Percentiles rank a stretch among this genome's conserved stretches.
These are phyloP conservation scores for Laetiporus sulphureus DNA, from an alignment of 1,284 basidiomycete genomes.

Conservation along the genomic window DNA sequence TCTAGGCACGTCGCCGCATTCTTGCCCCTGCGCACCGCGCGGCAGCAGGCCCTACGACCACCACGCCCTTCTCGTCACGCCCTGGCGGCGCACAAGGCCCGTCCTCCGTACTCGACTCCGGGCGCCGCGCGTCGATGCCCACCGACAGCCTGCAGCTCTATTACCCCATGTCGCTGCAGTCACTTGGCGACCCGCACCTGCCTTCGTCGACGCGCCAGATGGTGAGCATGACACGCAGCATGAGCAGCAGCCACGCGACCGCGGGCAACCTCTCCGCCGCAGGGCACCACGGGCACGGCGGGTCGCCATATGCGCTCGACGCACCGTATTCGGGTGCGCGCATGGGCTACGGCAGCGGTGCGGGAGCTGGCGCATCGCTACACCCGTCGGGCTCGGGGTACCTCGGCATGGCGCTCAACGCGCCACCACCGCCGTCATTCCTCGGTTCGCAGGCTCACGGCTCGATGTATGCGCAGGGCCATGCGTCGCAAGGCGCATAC, in stretches of 20 bases:
- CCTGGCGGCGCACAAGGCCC: slow-evolving; percentile 33
- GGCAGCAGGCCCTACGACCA: slow-evolving; percentile 66
- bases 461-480: slow-evolving; percentile 16
- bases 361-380: slow-evolving; percentile 13
- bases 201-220: slow-evolving; percentile 22
- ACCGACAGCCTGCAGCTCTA: slow-evolving; percentile 64
- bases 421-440: slow-evolving; percentile 12
- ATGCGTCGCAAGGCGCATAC: slow-evolving; percentile 17
- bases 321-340: slow-evolving; percentile 17
- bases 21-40: slow-evolving; percentile 74
- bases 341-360: slow-evolving; percentile 16
- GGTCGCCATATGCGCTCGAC: slow-evolving; percentile 20
- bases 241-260: slow-evolving; percentile 20
- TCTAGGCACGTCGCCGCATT: slow-evolving; percentile 71
- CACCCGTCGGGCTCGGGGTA: slow-evolving; percentile 10
- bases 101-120: slow-evolving; percentile 20
- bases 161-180: slow-evolving; percentile 67
- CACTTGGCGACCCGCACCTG: slow-evolving; percentile 23
- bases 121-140: slow-evolving; percentile 36
- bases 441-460: slow-evolving; percentile 17
- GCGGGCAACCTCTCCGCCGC: slow-evolving; percentile 18
- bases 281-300: slow-evolving; percentile 18
- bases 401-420: slow-evolving; percentile 19
- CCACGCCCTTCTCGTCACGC: slow-evolving; percentile 49
- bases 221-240: slow-evolving; percentile 24